Conservation (phyloP, 192 early-diverging fungal genomes). For the Funneliformis mosseae region DNA sequence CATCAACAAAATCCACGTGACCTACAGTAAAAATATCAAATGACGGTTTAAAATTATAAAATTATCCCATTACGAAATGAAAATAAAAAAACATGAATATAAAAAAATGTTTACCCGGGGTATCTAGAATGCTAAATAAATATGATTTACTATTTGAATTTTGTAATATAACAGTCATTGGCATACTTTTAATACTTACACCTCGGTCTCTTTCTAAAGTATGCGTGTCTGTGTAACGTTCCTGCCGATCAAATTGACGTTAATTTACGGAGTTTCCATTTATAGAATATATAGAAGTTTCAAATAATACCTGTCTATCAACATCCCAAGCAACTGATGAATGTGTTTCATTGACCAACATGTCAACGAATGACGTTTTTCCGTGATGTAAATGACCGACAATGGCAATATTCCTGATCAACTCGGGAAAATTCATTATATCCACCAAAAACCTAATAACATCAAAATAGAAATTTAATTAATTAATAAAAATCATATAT, state of each 20-base stretch:
- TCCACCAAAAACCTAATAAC: conserved; percentile 73
- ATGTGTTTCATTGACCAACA: conserved; percentile 91
- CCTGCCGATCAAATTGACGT: conserved; percentile 41
- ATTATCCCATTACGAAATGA: background rate
- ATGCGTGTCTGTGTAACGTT: conserved; percentile 93
- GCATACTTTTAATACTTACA: conserved; percentile 91
- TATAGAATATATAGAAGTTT: background rate
- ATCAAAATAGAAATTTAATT: background rate
- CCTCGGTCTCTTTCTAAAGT: conserved; percentile 87
- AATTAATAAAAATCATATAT: conserved; percentile 2
- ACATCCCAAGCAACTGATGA: conserved; percentile 36
- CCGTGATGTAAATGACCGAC: conserved; percentile 98
- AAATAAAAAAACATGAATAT: background rate
- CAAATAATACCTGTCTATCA: conserved; percentile 31
- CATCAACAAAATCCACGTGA: conserved; percentile 94
- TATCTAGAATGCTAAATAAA: conserved; percentile 88
- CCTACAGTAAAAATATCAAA: conserved; percentile 46
- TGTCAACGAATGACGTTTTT: conserved; percentile 92
- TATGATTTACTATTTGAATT: conserved; percentile 88
- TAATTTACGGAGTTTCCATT: conserved; percentile 39
- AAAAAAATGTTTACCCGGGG: conserved; percentile 66
- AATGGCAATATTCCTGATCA: conserved; percentile 87
- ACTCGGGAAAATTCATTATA: conserved; percentile 75
- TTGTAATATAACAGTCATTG: conserved; percentile 88
- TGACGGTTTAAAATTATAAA: background rate